Conservation (phyloP, 768 basidiomycete genomes). For the Sarcodon sp. region DNA sequence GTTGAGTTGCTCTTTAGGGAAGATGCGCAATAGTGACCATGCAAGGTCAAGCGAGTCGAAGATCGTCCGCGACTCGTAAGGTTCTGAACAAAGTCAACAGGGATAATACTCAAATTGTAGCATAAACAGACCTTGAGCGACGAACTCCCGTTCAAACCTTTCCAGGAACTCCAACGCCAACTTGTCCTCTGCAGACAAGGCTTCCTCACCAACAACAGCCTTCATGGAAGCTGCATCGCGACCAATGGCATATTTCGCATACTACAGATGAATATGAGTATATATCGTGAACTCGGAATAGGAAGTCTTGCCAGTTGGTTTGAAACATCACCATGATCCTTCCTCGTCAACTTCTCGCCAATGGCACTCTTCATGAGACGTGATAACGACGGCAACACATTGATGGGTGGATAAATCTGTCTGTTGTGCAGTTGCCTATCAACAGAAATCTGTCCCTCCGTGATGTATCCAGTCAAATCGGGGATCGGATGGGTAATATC, state of each 20-base stretch:
- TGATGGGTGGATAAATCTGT: conserved; percentile 98
- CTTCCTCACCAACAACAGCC: conserved; percentile 98
- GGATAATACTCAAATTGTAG: neutral
- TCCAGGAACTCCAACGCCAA: conserved; percentile 94
- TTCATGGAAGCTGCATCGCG: conserved; percentile 98
- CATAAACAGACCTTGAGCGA: conserved; percentile 69
- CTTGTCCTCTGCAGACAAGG: conserved; percentile 89
- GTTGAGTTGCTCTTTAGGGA: conserved; percentile 98
- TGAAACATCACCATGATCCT: conserved; percentile 98
- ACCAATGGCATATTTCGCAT: conserved; percentile 97
- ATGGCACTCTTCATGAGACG: conserved; percentile 99
- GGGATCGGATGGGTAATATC: conserved; percentile 99
- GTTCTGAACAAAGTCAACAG: conserved; percentile 31
- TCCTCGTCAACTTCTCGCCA: conserved; percentile 92
- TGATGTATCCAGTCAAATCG: conserved; percentile 98
- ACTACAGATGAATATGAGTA: conserved; percentile 30
- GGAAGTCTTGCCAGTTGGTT: conserved; percentile 76
- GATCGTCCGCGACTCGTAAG: conserved; percentile 91
- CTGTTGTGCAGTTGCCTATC: conserved; percentile 95
- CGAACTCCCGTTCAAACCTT: conserved; percentile 96
- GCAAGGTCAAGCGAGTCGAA: conserved; percentile 97
- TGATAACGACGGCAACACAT: conserved; percentile 95
- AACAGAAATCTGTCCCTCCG: conserved; percentile 98
- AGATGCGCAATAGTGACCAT: conserved; percentile 93
- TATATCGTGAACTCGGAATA: conserved; percentile 1